phyloP scores from a whole-genome alignment of 108 stramenopile genomes.

The Cyclotella sp. region DNA sequence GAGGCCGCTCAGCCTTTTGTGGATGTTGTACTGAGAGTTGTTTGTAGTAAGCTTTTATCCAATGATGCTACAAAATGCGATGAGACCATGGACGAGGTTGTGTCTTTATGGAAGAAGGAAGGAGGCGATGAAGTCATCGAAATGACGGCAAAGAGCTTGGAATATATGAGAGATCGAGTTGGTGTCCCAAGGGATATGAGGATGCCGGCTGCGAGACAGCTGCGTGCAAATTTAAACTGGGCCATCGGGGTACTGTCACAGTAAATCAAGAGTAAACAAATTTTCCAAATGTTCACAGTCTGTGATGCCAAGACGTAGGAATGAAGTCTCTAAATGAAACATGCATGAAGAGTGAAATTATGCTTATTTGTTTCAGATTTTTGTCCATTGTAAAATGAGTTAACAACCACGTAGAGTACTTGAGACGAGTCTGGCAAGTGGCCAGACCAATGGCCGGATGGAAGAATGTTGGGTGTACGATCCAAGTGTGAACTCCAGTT shows the following conservation, averaged over 20 bases:
- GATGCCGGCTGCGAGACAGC: conserved; percentile 89
- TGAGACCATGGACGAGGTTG: conserved; percentile 52
- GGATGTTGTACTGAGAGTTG: conserved; percentile 64
- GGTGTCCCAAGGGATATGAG: conserved; percentile 95
- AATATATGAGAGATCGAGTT: conserved; percentile 90
- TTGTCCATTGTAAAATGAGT: too few species aligned
- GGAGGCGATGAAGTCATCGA: conserved; percentile 64
- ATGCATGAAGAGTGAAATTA: too few species aligned
- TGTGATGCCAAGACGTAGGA: too few species aligned
- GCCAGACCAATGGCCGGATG: too few species aligned
- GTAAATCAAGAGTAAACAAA: background rate
- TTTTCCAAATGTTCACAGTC: too few species aligned
- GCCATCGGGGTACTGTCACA: conserved; percentile 37
- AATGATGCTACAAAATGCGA: conserved; percentile 47
- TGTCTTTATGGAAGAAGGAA: conserved; percentile 53
- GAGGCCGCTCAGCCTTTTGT: conserved; percentile 67
- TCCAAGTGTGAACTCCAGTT: too few species aligned
- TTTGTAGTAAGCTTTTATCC: conserved; percentile 70
- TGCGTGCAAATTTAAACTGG: conserved; percentile 85
- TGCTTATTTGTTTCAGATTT: too few species aligned
- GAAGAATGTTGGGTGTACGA: too few species aligned
- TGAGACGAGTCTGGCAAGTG: too few species aligned
- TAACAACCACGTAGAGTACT: too few species aligned
- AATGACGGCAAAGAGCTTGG: conserved; percentile 60
- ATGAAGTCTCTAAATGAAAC: too few species aligned